These are phyloP conservation scores for Chrysochromulina tobinii DNA, from an alignment of 78 protist species.

Conservation along the genomic window DNA sequence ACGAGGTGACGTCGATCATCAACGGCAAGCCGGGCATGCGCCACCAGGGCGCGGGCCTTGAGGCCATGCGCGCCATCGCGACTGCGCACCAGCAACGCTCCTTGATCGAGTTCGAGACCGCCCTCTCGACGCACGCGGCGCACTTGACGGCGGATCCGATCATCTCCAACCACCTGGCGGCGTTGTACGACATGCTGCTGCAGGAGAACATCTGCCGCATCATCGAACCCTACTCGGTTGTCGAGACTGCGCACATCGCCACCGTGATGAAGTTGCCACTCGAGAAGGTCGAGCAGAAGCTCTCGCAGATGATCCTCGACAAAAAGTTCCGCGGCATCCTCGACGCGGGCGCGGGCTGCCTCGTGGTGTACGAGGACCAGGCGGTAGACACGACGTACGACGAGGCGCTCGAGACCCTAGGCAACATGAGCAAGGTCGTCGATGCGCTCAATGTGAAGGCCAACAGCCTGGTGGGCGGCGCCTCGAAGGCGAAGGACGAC, in stretches of 20 bases:
- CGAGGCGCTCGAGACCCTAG: constrained; percentile 75
- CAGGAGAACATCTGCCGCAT: constrained; percentile 87
- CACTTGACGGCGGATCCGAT: constrained; percentile 63
- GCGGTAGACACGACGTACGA: constrained; percentile 60
- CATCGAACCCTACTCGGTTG: constrained; percentile 88
- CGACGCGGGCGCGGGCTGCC: constrained; percentile 93
- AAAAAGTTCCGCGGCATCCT: constrained; percentile 89
- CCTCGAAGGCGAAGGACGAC: neutral
- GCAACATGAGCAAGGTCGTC: constrained; percentile 46
- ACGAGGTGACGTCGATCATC: constrained; percentile 80
- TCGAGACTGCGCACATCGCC: constrained; percentile 79
- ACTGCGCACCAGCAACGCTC: constrained; percentile 71
- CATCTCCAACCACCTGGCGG: constrained; percentile 42
- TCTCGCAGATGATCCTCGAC: constrained; percentile 96
- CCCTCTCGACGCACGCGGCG: constrained; percentile 20
- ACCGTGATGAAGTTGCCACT: constrained; percentile 73
- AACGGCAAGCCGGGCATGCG: constrained; percentile 80
- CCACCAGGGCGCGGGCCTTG: constrained; percentile 72
- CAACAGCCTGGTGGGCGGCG: neutral
- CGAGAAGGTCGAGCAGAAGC: constrained; percentile 16
- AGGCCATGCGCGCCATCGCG: constrained; percentile 87
- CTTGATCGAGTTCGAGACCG: constrained; percentile 68
- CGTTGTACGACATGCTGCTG: constrained; percentile 84
- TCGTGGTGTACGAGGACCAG: constrained; percentile 82
- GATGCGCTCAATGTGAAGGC: constrained; percentile 43